A percentile compares a stretch with the other conserved stretches of the same genome.
phyloP scores from a whole-genome alignment of 179 eudicot species.

The Corrigiola litoralis region DNA sequence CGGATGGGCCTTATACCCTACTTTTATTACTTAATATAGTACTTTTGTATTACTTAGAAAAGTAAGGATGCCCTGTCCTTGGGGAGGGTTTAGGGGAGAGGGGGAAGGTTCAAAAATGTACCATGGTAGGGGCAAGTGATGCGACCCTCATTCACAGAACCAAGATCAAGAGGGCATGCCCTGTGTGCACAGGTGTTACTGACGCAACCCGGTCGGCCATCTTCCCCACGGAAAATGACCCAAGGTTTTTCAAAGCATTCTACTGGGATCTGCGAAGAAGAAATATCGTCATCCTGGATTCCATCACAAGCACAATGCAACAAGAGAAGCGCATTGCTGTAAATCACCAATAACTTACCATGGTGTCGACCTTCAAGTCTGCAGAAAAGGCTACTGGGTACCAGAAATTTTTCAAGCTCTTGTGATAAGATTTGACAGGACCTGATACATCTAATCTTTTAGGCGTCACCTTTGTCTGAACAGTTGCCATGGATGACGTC shows the following conservation, averaged over 20 bases:
- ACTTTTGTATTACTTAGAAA: too few relatives aligned
- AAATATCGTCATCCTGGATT: background rate
- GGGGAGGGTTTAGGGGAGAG: too few relatives aligned
- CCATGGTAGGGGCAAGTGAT: slow-evolving; percentile 96
- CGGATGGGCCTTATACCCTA: too few relatives aligned
- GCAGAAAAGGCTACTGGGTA: slow-evolving; percentile 87
- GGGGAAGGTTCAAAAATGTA: too few relatives aligned
- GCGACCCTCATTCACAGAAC: slow-evolving; percentile 89
- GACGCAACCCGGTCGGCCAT: slow-evolving; percentile 85
- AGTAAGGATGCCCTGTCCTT: too few relatives aligned
- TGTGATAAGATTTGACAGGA: slow-evolving; percentile 70
- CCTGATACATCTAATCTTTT: slow-evolving; percentile 71
- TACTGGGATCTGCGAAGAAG: slow-evolving; percentile 63
- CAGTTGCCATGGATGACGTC: slow-evolving; percentile 26
- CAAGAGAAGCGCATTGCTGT: background rate
- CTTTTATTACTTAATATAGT: too few relatives aligned
- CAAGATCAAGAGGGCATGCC: slow-evolving; percentile 95
- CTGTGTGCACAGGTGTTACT: slow-evolving; percentile 94
- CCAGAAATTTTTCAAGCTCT: slow-evolving; percentile 82
- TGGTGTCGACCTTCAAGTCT: slow-evolving; percentile 81
- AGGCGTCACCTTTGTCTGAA: slow-evolving; percentile 36
- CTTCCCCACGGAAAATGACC: slow-evolving; percentile 93
- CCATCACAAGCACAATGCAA: background rate
- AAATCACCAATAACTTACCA: slow-evolving; percentile 45
- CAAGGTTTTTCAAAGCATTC: slow-evolving; percentile 93